A percentile compares a stretch with the other conserved stretches of the same genome.
These are phyloP conservation scores for Raffaelea deltoideospora DNA, from an alignment of 2,329 filamentous ascomycete species.

Conservation along the genomic window DNA sequence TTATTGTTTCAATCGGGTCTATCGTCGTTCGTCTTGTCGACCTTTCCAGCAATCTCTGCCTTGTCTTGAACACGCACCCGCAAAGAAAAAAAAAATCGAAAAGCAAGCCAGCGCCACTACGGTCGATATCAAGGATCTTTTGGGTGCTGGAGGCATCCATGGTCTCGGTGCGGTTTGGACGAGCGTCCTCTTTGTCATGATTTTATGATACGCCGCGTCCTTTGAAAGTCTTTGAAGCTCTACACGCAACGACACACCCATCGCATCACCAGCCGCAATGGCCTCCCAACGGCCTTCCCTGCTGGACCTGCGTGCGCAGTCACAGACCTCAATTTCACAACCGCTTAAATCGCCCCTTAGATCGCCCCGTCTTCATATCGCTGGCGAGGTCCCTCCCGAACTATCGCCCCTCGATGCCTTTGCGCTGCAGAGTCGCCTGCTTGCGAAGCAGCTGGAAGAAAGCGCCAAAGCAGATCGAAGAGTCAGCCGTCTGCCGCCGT, in stretches of 20 bases:
- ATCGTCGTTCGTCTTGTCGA: too few relatives aligned
- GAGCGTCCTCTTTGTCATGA: too few relatives aligned
- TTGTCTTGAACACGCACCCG: too few relatives aligned
- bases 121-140: too few relatives aligned
- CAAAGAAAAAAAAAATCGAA: too few relatives aligned
- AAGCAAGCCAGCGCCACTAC: too few relatives aligned
- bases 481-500: slow-evolving; percentile 71
- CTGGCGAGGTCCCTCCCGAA: slow-evolving; percentile 72
- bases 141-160: too few relatives aligned
- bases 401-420: slow-evolving; percentile 93
- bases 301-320: slow-evolving; percentile 44
- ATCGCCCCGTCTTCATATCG: slow-evolving; percentile 63
- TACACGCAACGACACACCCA: background rate
- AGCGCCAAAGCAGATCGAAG: slow-evolving; percentile 58
- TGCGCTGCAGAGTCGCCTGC: slow-evolving; percentile 73
- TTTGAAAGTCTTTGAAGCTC: too few relatives aligned
- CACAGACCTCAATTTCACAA: slow-evolving; percentile 35
- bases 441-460: slow-evolving; percentile 78
- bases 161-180: too few relatives aligned
- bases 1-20: too few relatives aligned
- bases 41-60: too few relatives aligned
- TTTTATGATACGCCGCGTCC: too few relatives aligned
- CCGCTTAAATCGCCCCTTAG: slow-evolving; percentile 52
- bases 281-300: slow-evolving; percentile 31
- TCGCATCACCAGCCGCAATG: background rate